Base-by-base conservation (phyloP, 139 green algal genomes). In the Volvox africanus region DNA sequence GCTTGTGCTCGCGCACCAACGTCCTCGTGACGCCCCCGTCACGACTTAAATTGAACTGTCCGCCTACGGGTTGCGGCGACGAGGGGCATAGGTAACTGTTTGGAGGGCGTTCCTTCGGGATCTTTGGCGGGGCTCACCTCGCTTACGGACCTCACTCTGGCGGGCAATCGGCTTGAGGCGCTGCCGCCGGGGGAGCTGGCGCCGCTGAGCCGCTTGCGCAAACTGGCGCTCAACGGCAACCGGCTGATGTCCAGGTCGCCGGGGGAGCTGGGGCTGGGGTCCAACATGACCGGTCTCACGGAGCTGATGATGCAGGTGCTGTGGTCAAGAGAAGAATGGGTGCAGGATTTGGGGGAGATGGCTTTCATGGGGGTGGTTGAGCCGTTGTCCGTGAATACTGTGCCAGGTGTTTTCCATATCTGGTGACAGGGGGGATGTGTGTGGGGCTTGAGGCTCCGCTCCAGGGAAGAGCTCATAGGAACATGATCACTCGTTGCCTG, bases 121-220 rank as follows among this genome's bases (percentile, higher is more conserved):
- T 26, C 36, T 22, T 73, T 98, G 16, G 71, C 82, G 26, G 76
- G 78, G 44, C 89, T 97, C 9, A 91, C 78, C 19, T 55, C 30
- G 26, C 94, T 99, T 32, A 79, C 93, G 28, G 92, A 94, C 37
- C 93, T 98, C 44, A 95, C 95, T 84, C 87, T 97, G 68, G 96
- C 96, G 55, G 96, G 97, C 69, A 99, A 99, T 92, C 32, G 85
- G 20, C 91, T 99, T 44, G 79, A 13, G 17, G 17, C 81, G 14
- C 75, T 98, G 33, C 96, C 84, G 19, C 84, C 86, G 93, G n/a
- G 71, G 81, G 84, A 92, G 86, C 61, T 90, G 55, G 73, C 73
- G 50, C 86, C 73, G 62, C 73, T 90, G 12, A 44, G 26, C 20
- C 28, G 37, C 30, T 76, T 91, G 71, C 71, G 71, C 50, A 83